Evolutionary conservation across 2,329 filamentous ascomycete species (phyloP), one percentile per base, ranked within the genome.

Genomic region (Rutstroemia sp.): DNA sequence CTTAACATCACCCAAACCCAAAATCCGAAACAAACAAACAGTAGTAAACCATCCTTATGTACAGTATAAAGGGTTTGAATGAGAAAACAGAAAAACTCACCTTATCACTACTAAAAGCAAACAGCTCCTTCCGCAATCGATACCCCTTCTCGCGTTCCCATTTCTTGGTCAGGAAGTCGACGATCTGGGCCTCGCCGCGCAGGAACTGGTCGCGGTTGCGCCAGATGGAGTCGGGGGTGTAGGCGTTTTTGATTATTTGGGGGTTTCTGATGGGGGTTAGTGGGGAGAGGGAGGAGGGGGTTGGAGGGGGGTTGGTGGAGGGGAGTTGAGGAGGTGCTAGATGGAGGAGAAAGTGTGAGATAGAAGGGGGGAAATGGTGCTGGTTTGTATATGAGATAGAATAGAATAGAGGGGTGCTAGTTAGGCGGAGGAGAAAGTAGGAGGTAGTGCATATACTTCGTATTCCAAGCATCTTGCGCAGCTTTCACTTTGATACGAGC

Each of bases 381-480:
- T 23, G 3, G 23, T 23, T 23, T 23, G 23, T 23, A 23, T 23
- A 23, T 23, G 23, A 23, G 23, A 23, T 23, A 4, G 21, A 4
- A 23, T 23, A 5, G 23, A 5, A 23, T 5, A 23, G 23, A 3
- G 5, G 4, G 3, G 23, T 23, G 23, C 23, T 23, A 23, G 23
- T 23, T 23, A 23, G 23, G 3, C 23, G 2, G 23, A 23, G 23
- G 23, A 23, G 23, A 23, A 23, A 5, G 23, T 23, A 23, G 23
- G 23, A 23, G 23, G 5, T 23, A 23, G 23, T 37, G 8, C 14
- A 42, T 74, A 62, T 71, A 89, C 87, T 76, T 80, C 1, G 84
- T 86, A 66, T 95, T 95, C 90, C 90, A 95, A 3, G 86, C 76
- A 69, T 90, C 81, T 69, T 95, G 90, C 0, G 88, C 90, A 18